phyloP scores from a whole-genome alignment of 352 stramenopile genomes.

The Thalassiosira exigua region DNA sequence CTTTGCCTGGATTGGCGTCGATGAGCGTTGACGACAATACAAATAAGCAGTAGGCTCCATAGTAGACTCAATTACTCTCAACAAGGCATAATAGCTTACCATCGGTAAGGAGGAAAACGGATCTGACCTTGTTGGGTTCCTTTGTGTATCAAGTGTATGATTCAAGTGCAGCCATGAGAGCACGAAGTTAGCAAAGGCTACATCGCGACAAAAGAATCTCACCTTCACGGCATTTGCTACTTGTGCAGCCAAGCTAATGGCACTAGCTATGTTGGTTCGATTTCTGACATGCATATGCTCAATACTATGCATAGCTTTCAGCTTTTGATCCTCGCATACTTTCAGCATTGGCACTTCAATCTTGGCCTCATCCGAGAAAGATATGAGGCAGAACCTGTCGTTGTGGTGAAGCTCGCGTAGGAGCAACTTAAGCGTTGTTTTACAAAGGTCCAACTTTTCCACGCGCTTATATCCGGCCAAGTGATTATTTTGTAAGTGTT shows the following conservation, averaged over 20 bases:
- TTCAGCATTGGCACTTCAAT: constrained; percentile 62
- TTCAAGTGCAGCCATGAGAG: no score
- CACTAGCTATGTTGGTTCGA: constrained; percentile 81
- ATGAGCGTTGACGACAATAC: no score
- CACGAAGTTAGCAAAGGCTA: background rate
- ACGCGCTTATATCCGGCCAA: no score
- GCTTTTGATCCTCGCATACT: constrained; percentile 64
- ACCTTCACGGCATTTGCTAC: constrained; percentile 44
- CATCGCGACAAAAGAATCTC: constrained; percentile 3
- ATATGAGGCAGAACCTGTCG: constrained; percentile 79
- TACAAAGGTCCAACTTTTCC: constrained; percentile 80
- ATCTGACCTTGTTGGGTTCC: constrained; percentile 65
- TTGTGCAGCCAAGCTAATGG: constrained; percentile 60
- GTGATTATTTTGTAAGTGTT: no score
- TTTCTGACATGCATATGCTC: constrained; percentile 52
- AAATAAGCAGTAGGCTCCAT: no score
- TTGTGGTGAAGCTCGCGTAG: constrained; percentile 64
- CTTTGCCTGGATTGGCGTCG: no score
- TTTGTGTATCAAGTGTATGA: no score
- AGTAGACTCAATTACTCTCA: no score
- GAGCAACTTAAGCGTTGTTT: constrained; percentile 75
- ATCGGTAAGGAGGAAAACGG: constrained; percentile 82
- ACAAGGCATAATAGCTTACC: no score
- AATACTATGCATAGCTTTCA: constrained; percentile 51
- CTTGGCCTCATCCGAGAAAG: constrained; percentile 72